phyloP scores from a whole-genome alignment of 2,329 filamentous ascomycete species.

The Fusarium sp. region DNA sequence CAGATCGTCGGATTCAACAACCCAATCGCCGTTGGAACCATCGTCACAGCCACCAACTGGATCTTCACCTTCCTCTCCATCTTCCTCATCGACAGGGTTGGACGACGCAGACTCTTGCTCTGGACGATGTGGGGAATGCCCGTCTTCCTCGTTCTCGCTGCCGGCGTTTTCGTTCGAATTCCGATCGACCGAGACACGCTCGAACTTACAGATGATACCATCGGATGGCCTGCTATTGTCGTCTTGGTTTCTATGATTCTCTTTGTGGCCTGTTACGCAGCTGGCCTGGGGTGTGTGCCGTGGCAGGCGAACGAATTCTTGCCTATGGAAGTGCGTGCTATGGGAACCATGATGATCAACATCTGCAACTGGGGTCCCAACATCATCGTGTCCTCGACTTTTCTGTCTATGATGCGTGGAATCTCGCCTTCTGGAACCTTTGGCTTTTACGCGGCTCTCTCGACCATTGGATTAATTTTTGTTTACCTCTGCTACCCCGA shows the following conservation, averaged over 20 bases:
- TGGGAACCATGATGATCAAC: conserved; percentile 59
- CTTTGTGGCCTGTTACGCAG: conserved; percentile 40
- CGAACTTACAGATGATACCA: conserved; percentile 15
- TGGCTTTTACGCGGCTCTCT: conserved; percentile 29
- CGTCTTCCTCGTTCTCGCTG: conserved; percentile 24
- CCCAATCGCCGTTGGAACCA: conserved; percentile 56
- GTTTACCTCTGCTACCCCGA: conserved; percentile 62
- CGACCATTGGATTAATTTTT: conserved; percentile 40
- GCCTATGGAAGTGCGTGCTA: conserved; percentile 56
- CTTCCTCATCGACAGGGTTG: conserved; percentile 32
- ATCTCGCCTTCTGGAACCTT: conserved; percentile 31
- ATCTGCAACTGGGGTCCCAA: conserved; percentile 57
- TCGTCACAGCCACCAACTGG: conserved; percentile 39
- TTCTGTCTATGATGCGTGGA: conserved; percentile 33
- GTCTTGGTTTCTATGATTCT: conserved; percentile 36
- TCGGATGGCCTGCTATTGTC: conserved; percentile 28
- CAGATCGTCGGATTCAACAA: conserved; percentile 47
- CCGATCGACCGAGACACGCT: conserved; percentile 24
- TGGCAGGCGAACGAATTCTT: conserved; percentile 41
- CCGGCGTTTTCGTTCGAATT: conserved; percentile 21
- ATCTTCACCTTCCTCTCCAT: conserved; percentile 32
- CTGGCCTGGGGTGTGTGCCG: conserved; percentile 34
- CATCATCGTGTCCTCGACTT: conserved; percentile 37
- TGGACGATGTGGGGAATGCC: conserved; percentile 38
- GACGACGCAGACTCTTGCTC: conserved; percentile 26